Percentiles rank a stretch among this genome's conserved stretches.
Conservation (phyloP, 495 filamentous ascomycete genomes). For the Aspergillus baeticus region DNA sequence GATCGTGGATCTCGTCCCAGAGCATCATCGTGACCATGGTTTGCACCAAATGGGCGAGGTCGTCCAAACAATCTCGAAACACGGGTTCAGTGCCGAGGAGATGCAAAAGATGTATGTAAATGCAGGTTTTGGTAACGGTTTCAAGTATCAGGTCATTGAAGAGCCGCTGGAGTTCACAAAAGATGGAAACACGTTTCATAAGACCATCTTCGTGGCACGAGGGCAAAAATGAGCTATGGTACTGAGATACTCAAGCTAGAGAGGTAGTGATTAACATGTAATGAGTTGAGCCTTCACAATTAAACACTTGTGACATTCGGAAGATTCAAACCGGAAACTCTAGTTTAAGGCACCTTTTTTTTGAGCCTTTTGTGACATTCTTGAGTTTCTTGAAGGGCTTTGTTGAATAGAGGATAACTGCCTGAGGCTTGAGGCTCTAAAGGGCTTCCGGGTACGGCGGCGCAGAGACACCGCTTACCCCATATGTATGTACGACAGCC, state of each 20-base stretch:
- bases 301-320: no score
- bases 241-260: background rate
- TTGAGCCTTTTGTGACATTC: background rate
- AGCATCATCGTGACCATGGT: conserved; percentile 23
- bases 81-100: conserved; percentile 55
- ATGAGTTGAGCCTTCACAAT: no score
- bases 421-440: no score
- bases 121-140: conserved; percentile 47
- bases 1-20: conserved; percentile 62
- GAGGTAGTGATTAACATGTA: background rate
- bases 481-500: no score
- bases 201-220: conserved; percentile 38
- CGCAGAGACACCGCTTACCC: conserved; percentile 16
- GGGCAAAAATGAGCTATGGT: conserved; percentile 16
- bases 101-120: conserved; percentile 51
- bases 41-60: conserved; percentile 28
- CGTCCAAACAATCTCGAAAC: conserved; percentile 48
- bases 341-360: no score
- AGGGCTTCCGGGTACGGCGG: conserved; percentile 17
- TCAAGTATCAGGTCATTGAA: conserved; percentile 37
- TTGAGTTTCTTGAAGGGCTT: background rate
- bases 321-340: no score
- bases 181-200: conserved; percentile 23
- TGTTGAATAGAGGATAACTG: no score
- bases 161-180: conserved; percentile 30